Base-by-base conservation (phyloP, 164 flowering plant species). In the Aristolochia fimbriata region DNA sequence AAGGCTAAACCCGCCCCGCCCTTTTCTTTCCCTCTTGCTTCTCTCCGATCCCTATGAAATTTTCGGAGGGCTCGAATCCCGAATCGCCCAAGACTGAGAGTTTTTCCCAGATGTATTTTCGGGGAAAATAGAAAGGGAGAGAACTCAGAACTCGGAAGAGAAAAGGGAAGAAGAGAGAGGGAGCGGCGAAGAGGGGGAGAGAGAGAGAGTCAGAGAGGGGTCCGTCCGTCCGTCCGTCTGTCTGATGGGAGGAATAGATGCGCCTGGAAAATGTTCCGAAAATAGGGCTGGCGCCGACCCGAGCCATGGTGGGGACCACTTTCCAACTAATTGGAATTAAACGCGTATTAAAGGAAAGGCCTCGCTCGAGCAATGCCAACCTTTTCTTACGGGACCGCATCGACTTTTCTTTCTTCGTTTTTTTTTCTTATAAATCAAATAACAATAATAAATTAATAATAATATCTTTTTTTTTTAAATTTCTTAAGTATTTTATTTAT, bases 251-350 rank as follows among this genome's bases (percentile, higher is more conserved):
- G 51, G 65, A 55, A 60, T 66, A 64, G 76, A 75, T 73, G 71
- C 75, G 62, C 15, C 68, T 58, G 71, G 47, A 67, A 54, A 71
- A 58, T 73, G 65, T 65, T 67, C 75, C 65, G 62, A 65, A 83
- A 74, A 45, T 68, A 71, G 83, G 68, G 72, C 77, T 75, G 71
- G 65, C 30, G 58, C 66, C 48, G 65, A 60, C 61, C 63, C 25
- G 68, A 65, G 77, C 58, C 50, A 65, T 62, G 46, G 81, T 81
- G 86, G 85, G 79, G 83, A 83, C 62, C 47, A 20, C 22, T 65
- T 72, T 64, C 71, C 70, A 78, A 70, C 72, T 62, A 65, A 65
- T 59, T 75, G 69, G 61, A 65, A 65, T 65, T 65, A 65, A 70
- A 66, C 51, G 58, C 58, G 46, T 37, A 65, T 59, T 69, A 47